phyloP scores from a whole-genome alignment of 768 basidiomycete species.

The Suillus luteus region DNA sequence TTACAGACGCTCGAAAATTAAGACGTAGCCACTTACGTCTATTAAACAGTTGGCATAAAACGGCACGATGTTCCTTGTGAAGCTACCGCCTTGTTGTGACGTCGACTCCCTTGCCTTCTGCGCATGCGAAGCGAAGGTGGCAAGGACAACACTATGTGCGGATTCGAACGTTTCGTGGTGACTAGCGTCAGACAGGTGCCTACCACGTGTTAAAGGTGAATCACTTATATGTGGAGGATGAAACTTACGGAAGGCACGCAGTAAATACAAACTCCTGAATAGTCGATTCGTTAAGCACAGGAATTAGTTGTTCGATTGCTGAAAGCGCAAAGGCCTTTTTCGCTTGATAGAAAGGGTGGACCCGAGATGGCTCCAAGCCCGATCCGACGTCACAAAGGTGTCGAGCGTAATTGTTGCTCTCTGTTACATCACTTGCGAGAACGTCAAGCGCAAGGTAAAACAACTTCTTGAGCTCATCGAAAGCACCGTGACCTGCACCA shows the following conservation, averaged over 20 bases:
- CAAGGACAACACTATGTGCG: constrained; percentile 80
- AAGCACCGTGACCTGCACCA: constrained; percentile 55
- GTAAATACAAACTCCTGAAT: constrained; percentile 60
- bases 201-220: constrained; percentile 28
- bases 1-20: constrained; percentile 5
- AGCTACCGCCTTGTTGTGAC: constrained; percentile 31
- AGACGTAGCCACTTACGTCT: constrained; percentile 47
- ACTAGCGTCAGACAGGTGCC: constrained; percentile 56
- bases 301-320: constrained; percentile 77
- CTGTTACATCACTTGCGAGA: constrained; percentile 44
- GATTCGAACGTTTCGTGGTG: constrained; percentile 84
- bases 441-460: constrained; percentile 82
- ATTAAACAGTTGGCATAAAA: constrained; percentile 75
- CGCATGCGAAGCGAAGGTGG: constrained; percentile 67
- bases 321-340: constrained; percentile 67
- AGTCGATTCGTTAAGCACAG: constrained; percentile 52
- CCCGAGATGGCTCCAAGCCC: constrained; percentile 25
- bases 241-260: constrained; percentile 65
- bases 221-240: constrained; percentile 4
- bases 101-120: constrained; percentile 32
- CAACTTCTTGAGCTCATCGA: constrained; percentile 70
- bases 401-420: constrained; percentile 41
- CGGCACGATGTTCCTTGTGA: constrained; percentile 62
- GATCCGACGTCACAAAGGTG: constrained; percentile 36
- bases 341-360: constrained; percentile 33